These are phyloP conservation scores for Agaricus sinodeliciosus DNA, from an alignment of 768 basidiomycete genomes.

Conservation along the genomic window DNA sequence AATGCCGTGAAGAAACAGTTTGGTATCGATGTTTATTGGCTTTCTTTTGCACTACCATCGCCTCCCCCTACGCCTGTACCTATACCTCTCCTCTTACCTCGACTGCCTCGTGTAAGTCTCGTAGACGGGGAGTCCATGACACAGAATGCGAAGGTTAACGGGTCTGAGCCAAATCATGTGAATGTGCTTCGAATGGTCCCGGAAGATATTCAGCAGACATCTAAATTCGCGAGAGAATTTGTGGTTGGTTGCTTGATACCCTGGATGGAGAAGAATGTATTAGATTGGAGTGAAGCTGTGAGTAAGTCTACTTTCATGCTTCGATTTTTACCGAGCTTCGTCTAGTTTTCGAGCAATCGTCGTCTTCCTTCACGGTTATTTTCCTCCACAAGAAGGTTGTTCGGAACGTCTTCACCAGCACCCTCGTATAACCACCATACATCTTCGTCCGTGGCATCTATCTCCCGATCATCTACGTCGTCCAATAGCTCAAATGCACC, in stretches of 20 bases:
- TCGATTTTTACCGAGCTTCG: not conserved
- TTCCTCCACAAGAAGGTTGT: slow-evolving; percentile 77
- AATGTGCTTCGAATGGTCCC: slow-evolving; percentile 55
- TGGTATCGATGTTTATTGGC: slow-evolving; percentile 70
- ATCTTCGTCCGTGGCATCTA: slow-evolving; percentile 36
- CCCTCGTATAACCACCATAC: slow-evolving; percentile 33
- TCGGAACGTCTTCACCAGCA: slow-evolving; percentile 55
- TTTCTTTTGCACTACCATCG: slow-evolving; percentile 54
- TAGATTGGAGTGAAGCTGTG: slow-evolving; percentile 91
- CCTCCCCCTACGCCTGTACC: slow-evolving; percentile 62
- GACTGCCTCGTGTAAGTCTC: slow-evolving; percentile 49
- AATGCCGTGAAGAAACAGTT: slow-evolving; percentile 87
- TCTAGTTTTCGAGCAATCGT: slow-evolving; percentile 39
- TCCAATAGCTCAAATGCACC: slow-evolving; percentile 17
- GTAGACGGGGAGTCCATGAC: slow-evolving; percentile 23
- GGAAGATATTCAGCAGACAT: slow-evolving; percentile 67
- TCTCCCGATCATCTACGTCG: slow-evolving; percentile 29
- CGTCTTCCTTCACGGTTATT: slow-evolving; percentile 83
- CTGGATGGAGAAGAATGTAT: slow-evolving; percentile 93
- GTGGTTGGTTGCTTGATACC: slow-evolving; percentile 85
- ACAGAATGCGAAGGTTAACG: slow-evolving; percentile 9
- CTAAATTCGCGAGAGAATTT: slow-evolving; percentile 81
- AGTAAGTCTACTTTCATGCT: slow-evolving; percentile 11
- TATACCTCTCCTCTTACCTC: slow-evolving; percentile 58
- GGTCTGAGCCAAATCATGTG: slow-evolving; percentile 18